phyloP scores from a whole-genome alignment of 169 alveolate species.

The Eimeria necatrix region DNA sequence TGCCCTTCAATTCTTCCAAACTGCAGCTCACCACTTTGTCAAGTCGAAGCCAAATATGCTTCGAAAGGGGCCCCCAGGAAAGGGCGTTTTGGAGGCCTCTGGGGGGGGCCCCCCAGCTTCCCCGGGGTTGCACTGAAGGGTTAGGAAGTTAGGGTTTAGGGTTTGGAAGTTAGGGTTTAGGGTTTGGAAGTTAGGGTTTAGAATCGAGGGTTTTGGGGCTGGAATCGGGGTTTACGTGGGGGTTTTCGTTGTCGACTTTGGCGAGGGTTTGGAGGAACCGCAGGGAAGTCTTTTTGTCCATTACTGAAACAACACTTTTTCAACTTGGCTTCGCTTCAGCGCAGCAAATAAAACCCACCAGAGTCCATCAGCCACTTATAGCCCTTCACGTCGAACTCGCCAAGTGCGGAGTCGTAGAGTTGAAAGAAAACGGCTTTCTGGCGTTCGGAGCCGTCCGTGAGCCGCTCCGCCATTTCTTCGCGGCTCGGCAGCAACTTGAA shows the following conservation, averaged over 20 bases:
- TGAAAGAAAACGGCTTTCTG: conserved; percentile 65
- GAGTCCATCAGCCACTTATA: conserved; percentile 83
- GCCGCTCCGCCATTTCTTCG: conserved; percentile 40
- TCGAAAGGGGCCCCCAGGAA: conserved; percentile 87
- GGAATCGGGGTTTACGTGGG: conserved; percentile 86
- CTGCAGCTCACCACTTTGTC: conserved; percentile 80
- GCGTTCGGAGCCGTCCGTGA: conserved; percentile 49
- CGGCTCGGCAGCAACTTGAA: conserved; percentile 70
- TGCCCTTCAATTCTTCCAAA: too few relatives aligned
- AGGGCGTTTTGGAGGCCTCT: conserved; percentile 50
- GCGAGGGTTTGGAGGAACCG: conserved; percentile 80
- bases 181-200: not conserved
- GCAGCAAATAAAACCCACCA: conserved; percentile 2
- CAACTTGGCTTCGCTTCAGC: not conserved
- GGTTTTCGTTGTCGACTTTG: conserved; percentile 64
- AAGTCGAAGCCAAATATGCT: conserved; percentile 84
- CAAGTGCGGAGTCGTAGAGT: conserved; percentile 82
- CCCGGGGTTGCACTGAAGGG: conserved; percentile 59
- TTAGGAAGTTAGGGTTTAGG: not conserved
- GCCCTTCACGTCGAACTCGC: conserved; percentile 85
- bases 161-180: not conserved
- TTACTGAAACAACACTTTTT: not conserved
- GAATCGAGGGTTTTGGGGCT: not conserved
- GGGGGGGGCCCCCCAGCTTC: not conserved
- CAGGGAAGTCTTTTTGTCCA: conserved; percentile 69